Evolutionary conservation across 108 stramenopile species (phyloP).

Genomic region (Cyclotella choctawhatcheeana): DNA sequence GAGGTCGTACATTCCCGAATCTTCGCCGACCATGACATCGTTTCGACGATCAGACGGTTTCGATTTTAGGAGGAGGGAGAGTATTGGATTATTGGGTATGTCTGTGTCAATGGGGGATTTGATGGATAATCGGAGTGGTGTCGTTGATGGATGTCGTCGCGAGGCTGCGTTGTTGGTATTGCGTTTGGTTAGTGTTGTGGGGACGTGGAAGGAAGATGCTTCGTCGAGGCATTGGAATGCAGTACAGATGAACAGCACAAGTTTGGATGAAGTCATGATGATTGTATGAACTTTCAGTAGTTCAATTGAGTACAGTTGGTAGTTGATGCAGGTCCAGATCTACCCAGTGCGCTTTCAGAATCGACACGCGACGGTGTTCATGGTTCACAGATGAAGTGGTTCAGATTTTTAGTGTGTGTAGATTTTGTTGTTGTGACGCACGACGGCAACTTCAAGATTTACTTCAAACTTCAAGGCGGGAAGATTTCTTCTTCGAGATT

Average conservation of each 20-base stretch:
- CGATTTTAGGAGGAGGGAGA: conserved; percentile 64
- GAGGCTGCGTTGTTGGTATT: background rate
- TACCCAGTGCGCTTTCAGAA: too few relatives aligned
- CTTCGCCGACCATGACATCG: conserved; percentile 75
- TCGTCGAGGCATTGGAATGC: background rate
- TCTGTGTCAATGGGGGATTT: too few relatives aligned
- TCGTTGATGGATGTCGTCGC: conserved; percentile 2
- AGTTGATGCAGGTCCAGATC: too few relatives aligned
- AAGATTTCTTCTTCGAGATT: too few relatives aligned
- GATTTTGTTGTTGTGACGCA: too few relatives aligned
- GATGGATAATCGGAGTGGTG: background rate
- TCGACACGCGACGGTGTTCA: too few relatives aligned
- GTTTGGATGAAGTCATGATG: background rate
- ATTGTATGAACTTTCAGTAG: background rate
- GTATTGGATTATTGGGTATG: too few relatives aligned
- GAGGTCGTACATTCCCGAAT: conserved; percentile 67
- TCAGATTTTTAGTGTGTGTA: too few relatives aligned
- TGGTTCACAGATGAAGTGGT: too few relatives aligned
- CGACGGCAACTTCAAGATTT: too few relatives aligned
- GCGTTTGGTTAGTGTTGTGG: conserved; percentile 1
- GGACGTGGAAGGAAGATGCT: conserved; percentile 23
- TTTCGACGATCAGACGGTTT: conserved; percentile 56
- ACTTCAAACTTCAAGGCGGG: too few relatives aligned
- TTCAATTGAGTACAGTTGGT: too few relatives aligned
- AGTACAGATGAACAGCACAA: background rate